A percentile compares a stretch with the other conserved stretches of the same genome.
Conservation (phyloP, 1,284 basidiomycete genomes). For the Gymnopus androsaceus region DNA sequence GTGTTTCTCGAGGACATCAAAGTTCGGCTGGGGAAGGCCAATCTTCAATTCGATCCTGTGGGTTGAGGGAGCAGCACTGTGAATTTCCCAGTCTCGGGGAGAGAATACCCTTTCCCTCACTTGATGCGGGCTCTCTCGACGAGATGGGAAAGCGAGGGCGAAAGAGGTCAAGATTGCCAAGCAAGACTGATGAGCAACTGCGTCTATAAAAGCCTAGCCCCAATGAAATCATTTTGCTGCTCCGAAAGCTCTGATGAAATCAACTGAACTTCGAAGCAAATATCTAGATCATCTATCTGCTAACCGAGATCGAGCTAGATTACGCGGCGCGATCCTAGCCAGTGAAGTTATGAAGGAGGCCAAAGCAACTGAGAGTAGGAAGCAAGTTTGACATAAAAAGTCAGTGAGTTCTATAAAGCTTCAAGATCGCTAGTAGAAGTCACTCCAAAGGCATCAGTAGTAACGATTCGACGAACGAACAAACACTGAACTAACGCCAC, state of each 20-base stretch:
- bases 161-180: constrained; percentile 2
- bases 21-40: constrained; percentile 54
- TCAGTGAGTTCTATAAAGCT: too few relatives aligned
- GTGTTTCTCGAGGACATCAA: constrained; percentile 49
- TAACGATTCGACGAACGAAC: too few relatives aligned
- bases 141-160: constrained; percentile 5
- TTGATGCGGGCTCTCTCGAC: not conserved
- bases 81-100: constrained; percentile 45
- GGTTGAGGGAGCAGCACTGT: constrained; percentile 38
- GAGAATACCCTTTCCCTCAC: constrained; percentile 20
- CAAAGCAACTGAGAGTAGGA: too few relatives aligned
- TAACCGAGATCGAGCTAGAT: too few relatives aligned
- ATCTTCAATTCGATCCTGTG: constrained; percentile 50
- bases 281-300: too few relatives aligned
- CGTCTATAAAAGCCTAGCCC: not conserved
- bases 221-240: not conserved
- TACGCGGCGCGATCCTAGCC: not conserved
- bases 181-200: not conserved
- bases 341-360: too few relatives aligned
- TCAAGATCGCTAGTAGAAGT: too few relatives aligned
- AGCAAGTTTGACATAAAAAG: too few relatives aligned
- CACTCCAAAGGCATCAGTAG: too few relatives aligned
- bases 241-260: too few relatives aligned
- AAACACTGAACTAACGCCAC: too few relatives aligned
- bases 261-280: too few relatives aligned